Conservation (phyloP, 139 green algal species). For the Coccomyxa sp. region DNA sequence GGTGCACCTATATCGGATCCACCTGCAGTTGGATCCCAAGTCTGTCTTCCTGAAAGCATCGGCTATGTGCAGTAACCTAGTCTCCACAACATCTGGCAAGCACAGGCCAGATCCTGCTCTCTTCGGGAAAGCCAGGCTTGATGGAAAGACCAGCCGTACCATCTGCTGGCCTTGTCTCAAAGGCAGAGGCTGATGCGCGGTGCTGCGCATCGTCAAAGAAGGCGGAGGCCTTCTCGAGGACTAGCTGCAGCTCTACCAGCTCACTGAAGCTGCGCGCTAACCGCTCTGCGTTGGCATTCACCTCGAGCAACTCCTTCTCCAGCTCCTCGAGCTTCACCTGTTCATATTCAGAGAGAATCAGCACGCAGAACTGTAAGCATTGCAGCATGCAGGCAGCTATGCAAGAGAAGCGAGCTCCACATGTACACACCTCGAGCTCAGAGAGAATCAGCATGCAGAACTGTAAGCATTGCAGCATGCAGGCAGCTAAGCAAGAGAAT, state of each 20-base stretch:
- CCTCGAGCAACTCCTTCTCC: slow-evolving; percentile 82
- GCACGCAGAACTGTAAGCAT: background rate
- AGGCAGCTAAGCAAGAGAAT: background rate
- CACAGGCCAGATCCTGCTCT: too few relatives aligned
- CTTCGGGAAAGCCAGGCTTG: too few relatives aligned
- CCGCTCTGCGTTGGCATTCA: slow-evolving; percentile 88
- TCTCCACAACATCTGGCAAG: background rate
- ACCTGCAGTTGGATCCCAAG: background rate
- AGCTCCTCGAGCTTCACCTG: slow-evolving; percentile 84
- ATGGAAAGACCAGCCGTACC: too few relatives aligned
- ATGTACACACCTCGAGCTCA: background rate
- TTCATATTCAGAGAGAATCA: slow-evolving; percentile 1
- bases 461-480: background rate
- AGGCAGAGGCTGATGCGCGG: slow-evolving; percentile 8
- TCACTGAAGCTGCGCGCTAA: slow-evolving; percentile 79
- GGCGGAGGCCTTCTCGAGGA: slow-evolving; percentile 85
- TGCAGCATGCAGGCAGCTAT: background rate
- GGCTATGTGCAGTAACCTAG: too few relatives aligned
- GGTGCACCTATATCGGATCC: slow-evolving; percentile 42
- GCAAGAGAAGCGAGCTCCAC: background rate
- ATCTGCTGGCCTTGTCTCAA: slow-evolving; percentile 11
- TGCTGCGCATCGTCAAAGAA: slow-evolving; percentile 84
- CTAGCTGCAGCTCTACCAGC: slow-evolving; percentile 91
- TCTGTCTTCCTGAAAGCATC: too few relatives aligned
- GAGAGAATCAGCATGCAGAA: background rate